A percentile compares a stretch with the other conserved stretches of the same genome.
These are phyloP conservation scores for Micractinium conductrix DNA, from an alignment of 139 green algal genomes.

Conservation along the genomic window DNA sequence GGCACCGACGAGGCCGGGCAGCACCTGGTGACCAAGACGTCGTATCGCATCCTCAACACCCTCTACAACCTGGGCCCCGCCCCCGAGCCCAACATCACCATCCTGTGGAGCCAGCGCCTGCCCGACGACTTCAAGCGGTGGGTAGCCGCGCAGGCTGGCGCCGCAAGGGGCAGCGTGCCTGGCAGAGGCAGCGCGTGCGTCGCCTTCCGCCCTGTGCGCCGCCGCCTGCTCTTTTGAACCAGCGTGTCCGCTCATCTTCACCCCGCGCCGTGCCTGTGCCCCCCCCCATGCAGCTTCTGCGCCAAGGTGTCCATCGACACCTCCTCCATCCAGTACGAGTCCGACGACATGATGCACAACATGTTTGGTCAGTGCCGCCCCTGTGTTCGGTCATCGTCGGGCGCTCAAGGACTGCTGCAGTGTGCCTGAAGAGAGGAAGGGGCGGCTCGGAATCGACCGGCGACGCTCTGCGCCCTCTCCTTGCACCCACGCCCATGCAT, in stretches of 20 bases:
- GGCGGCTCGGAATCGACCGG: too few species aligned
- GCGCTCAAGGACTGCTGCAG: too few species aligned
- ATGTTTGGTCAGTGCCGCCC: slow-evolving; percentile 31
- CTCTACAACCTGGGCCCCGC: slow-evolving; percentile 77
- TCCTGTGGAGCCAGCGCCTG: slow-evolving; percentile 73
- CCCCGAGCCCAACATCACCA: slow-evolving; percentile 82
- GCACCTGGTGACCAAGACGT: slow-evolving; percentile 81
- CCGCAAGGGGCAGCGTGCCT: too few species aligned
- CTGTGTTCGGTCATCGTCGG: too few species aligned
- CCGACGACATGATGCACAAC: slow-evolving; percentile 68
- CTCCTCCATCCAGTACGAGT: slow-evolving; percentile 76
- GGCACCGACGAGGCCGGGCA: slow-evolving; percentile 53
- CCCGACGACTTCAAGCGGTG: slow-evolving; percentile 75
- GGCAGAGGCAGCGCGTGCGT: background rate
- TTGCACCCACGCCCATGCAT: too few species aligned
- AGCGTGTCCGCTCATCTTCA: background rate
- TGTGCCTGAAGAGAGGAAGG: too few species aligned
- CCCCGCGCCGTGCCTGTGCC: too few species aligned
- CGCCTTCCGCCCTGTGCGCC: background rate
- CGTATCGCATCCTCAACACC: slow-evolving; percentile 72
- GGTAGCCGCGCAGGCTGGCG: background rate
- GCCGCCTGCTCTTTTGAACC: background rate
- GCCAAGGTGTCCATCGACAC: slow-evolving; percentile 59
- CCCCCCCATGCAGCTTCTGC: slow-evolving; percentile 4
- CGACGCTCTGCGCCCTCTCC: too few species aligned